A percentile compares a stretch with the other conserved stretches of the same genome.
Evolutionary conservation across 1,284 basidiomycete species (phyloP).

Genomic region (Trichosporon asahii): DNA sequence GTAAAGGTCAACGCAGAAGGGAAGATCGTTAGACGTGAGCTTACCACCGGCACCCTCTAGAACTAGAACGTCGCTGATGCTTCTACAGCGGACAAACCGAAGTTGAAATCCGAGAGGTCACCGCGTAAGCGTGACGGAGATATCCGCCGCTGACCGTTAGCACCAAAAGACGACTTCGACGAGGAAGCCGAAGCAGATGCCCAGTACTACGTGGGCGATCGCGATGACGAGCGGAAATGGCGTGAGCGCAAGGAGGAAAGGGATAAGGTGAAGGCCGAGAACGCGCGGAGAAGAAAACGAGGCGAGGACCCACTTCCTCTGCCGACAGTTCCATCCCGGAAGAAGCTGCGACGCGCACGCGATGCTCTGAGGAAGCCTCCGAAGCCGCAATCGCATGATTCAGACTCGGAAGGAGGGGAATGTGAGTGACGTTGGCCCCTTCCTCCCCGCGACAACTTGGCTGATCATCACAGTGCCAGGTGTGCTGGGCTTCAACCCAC

Average conservation of each 20-base stretch:
- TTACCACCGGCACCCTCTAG: no score
- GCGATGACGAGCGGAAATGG: constrained; percentile 18
- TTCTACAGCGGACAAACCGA: no score
- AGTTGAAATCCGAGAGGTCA: background rate
- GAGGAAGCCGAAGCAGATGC: constrained; percentile 27
- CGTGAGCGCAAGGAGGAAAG: constrained; percentile 15
- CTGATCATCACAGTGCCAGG: constrained; percentile 9
- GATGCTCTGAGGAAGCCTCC: background rate
- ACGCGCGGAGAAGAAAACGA: constrained; percentile 25
- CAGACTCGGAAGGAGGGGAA: background rate
- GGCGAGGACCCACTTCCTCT: constrained; percentile 22
- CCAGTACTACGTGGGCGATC: constrained; percentile 25
- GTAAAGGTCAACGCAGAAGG: background rate
- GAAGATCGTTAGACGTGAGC: background rate
- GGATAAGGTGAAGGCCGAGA: constrained; percentile 19
- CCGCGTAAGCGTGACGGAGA: background rate
- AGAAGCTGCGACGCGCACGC: background rate
- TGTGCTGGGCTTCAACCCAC: constrained; percentile 35
- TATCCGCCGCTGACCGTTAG: background rate
- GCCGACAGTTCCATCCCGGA: constrained; percentile 23
- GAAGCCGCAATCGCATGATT: background rate
- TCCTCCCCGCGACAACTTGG: no score
- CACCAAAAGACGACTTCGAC: constrained; percentile 40
- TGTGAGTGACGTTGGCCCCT: background rate
- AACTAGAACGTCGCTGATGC: no score